phyloP scores from a whole-genome alignment of 1,139 yeast genomes.

The Suhomyces chickasaworum region DNA sequence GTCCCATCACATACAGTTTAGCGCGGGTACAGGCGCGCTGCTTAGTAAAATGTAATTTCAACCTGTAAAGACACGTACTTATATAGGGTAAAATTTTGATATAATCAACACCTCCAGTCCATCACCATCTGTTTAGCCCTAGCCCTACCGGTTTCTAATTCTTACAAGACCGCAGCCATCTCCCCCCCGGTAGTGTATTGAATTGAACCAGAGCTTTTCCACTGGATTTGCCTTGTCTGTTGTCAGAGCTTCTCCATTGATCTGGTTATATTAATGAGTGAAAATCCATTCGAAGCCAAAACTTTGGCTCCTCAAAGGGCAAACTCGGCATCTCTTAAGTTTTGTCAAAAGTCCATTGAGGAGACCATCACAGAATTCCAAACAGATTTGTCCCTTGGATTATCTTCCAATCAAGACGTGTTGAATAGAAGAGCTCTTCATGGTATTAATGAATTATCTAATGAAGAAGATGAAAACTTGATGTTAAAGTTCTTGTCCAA shows the following conservation, averaged over 20 bases:
- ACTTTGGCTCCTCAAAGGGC: conserved; percentile 26
- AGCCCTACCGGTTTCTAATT: conserved; percentile 1
- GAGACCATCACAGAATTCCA: conserved; percentile 63
- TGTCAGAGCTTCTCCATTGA: neutral
- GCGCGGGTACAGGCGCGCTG: neutral
- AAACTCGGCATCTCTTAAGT: conserved; percentile 52
- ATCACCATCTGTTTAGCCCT: neutral
- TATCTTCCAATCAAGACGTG: conserved; percentile 68
- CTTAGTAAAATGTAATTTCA: neutral
- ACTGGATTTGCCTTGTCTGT: neutral
- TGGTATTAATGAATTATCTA: conserved; percentile 73
- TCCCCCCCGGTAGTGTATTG: neutral
- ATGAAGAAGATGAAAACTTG: conserved; percentile 77
- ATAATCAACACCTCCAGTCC: neutral
- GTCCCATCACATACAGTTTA: neutral
- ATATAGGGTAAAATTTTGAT: neutral
- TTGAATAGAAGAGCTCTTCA: conserved; percentile 68
- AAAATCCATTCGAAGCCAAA: conserved; percentile 33
- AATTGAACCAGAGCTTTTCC: neutral
- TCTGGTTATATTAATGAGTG: conserved; percentile 27
- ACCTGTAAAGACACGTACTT: conserved; percentile 5
- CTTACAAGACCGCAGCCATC: neutral
- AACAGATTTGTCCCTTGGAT: conserved; percentile 62
- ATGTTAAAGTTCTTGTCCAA: conserved; percentile 69
- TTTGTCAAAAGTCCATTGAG: conserved; percentile 57